Evolutionary conservation across 352 stramenopile genomes (phyloP).

Genomic region (Globisporangium uncinulatum): DNA sequence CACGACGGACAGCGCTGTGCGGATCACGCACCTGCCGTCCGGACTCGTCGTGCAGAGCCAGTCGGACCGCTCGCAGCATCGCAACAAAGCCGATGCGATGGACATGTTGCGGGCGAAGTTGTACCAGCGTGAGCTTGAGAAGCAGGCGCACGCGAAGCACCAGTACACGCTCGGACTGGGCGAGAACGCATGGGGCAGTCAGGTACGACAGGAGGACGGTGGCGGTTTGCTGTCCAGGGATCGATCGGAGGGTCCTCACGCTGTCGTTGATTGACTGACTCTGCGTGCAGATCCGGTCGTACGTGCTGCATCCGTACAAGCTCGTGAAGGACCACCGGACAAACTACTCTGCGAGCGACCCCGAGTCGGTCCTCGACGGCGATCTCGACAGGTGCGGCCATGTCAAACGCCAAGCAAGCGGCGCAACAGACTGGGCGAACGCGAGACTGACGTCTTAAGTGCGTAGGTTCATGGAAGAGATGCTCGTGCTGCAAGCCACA

Average conservation of each 20-base stretch:
- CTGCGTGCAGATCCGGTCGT: conserved; percentile 92
- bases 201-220: conserved; percentile 11
- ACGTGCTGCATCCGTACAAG: conserved; percentile 97
- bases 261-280: conserved; percentile 3
- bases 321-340: conserved; percentile 96
- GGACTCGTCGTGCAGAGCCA: conserved; percentile 93
- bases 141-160: conserved; percentile 38
- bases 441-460: neutral
- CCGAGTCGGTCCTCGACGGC: conserved; percentile 88
- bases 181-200: conserved; percentile 72
- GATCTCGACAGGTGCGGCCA: conserved; percentile 52
- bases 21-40: conserved; percentile 94
- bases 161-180: conserved; percentile 57
- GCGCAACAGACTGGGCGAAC: neutral
- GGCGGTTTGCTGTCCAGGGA: conserved; percentile 19
- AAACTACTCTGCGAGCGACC: conserved; percentile 86
- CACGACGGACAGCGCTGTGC: conserved; percentile 94
- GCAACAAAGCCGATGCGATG: conserved; percentile 93
- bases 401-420: neutral
- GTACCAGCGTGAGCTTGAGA: conserved; percentile 60
- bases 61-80: conserved; percentile 91
- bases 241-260: neutral
- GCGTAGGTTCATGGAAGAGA: conserved; percentile 63
- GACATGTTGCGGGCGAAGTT: conserved; percentile 74
- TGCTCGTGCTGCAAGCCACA: conserved; percentile 41